These are phyloP conservation scores for Colletotrichum melonis DNA, from an alignment of 2,329 filamentous ascomycete genomes.

Conservation along the genomic window DNA sequence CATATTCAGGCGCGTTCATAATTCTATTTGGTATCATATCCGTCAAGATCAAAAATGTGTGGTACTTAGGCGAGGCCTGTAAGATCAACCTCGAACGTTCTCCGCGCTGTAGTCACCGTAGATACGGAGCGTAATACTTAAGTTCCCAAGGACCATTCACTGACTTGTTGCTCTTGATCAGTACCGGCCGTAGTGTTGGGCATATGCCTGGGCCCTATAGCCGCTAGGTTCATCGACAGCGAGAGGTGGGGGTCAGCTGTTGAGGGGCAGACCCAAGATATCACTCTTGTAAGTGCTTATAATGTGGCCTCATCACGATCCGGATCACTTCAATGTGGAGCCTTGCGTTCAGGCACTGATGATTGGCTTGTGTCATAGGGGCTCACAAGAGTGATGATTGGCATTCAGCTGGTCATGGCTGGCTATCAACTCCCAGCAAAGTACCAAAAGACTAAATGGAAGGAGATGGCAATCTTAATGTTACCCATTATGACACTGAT, in stretches of 20 bases:
- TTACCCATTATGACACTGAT: slow-evolving; percentile 71
- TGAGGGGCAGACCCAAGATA: slow-evolving; percentile 44
- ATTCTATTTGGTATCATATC: slow-evolving; percentile 62
- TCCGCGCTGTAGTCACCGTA: background rate
- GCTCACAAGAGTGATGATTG: slow-evolving; percentile 69
- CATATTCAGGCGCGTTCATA: slow-evolving; percentile 56
- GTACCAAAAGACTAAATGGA: slow-evolving; percentile 61
- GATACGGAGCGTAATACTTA: background rate
- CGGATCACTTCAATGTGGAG: background rate
- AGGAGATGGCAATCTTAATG: slow-evolving; percentile 65
- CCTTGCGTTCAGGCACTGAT: slow-evolving; percentile 1
- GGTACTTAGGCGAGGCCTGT: slow-evolving; percentile 67
- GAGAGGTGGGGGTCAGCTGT: slow-evolving; percentile 51
- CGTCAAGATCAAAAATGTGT: slow-evolving; percentile 62
- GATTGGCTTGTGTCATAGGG: slow-evolving; percentile 42
- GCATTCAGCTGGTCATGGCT: slow-evolving; percentile 71
- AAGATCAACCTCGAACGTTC: slow-evolving; percentile 38
- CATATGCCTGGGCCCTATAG: slow-evolving; percentile 64
- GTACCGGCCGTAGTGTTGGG: slow-evolving; percentile 67
- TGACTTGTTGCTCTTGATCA: slow-evolving; percentile 40
- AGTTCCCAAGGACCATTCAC: background rate
- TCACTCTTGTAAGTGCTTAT: slow-evolving; percentile 50
- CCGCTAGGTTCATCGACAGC: slow-evolving; percentile 62
- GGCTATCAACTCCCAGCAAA: slow-evolving; percentile 71
- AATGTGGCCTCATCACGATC: background rate